phyloP scores from a whole-genome alignment of 129 eudicot genomes.

The Escallonia rubra region DNA sequence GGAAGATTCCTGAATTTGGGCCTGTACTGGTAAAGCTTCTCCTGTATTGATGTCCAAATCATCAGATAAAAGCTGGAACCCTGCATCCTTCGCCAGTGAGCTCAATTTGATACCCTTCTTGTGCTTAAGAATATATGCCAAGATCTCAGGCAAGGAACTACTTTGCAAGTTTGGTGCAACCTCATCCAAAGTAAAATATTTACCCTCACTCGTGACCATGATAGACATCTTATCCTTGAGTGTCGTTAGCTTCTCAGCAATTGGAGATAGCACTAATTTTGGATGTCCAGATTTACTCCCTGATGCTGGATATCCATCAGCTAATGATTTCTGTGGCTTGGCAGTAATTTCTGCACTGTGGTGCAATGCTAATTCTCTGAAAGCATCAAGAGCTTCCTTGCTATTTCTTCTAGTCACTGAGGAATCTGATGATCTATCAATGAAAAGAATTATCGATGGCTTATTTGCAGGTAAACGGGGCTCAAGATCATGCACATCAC shows the following conservation, averaged over 20 bases:
- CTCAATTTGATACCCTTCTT: conserved; percentile 62
- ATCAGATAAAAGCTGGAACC: conserved; percentile 85
- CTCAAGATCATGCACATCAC: conserved; percentile 42
- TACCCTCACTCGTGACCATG: conserved; percentile 60
- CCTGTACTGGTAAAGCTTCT: conserved; percentile 29
- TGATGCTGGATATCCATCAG: conserved; percentile 24
- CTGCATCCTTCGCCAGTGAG: conserved; percentile 82
- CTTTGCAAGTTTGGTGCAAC: conserved; percentile 55
- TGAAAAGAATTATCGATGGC: conserved; percentile 75
- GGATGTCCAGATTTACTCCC: conserved; percentile 28
- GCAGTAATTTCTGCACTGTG: conserved; percentile 19
- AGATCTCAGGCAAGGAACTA: conserved; percentile 66
- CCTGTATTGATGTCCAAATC: conserved; percentile 56
- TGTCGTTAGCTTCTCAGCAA: conserved; percentile 33
- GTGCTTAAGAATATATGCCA: conserved; percentile 58
- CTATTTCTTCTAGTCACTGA: conserved; percentile 46
- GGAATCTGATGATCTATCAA: conserved; percentile 79
- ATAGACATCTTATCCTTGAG: conserved; percentile 64
- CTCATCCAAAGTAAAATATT: conserved; percentile 49
- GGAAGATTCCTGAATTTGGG: conserved; percentile 19
- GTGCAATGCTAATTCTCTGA: conserved; percentile 61
- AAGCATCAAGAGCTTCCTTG: conserved; percentile 55
- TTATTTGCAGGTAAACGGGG: conserved; percentile 59
- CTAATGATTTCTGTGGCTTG: conserved; percentile 24
- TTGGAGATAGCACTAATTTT: conserved; percentile 36